A percentile compares a stretch with the other conserved stretches of the same genome.
These are phyloP conservation scores for Solanum chacoense DNA, from an alignment of 305 asterid genomes.

Conservation along the genomic window DNA sequence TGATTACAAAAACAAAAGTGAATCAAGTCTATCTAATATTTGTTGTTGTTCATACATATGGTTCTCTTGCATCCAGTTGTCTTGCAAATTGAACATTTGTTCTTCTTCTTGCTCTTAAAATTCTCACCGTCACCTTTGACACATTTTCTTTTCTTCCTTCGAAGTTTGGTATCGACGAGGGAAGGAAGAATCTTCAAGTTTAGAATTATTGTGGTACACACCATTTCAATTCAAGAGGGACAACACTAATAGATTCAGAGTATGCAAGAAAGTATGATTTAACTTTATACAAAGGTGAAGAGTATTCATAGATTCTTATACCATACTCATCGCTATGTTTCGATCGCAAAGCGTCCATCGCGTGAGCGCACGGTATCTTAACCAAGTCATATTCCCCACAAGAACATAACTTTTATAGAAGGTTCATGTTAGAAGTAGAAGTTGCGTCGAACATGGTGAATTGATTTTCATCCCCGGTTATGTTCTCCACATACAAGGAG, in stretches of 20 bases:
- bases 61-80: background rate
- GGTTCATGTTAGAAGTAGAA: background rate
- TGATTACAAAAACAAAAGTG: background rate
- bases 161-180: background rate
- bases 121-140: background rate
- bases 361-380: rapidly evolving
- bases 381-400: background rate
- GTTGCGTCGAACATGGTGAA: background rate
- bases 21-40: background rate
- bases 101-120: background rate
- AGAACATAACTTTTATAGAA: background rate
- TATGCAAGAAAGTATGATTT: background rate
- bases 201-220: background rate
- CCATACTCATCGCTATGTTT: background rate
- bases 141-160: background rate
- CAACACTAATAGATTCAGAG: background rate
- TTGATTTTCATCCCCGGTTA: background rate
- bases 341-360: background rate
- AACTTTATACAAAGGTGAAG: background rate
- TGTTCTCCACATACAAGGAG: background rate
- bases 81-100: background rate
- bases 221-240: background rate
- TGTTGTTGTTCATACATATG: background rate
- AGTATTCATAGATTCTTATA: no score
- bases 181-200: background rate